Conservation (phyloP, 2,329 filamentous ascomycete genomes). For the Monilinia polystroma region DNA sequence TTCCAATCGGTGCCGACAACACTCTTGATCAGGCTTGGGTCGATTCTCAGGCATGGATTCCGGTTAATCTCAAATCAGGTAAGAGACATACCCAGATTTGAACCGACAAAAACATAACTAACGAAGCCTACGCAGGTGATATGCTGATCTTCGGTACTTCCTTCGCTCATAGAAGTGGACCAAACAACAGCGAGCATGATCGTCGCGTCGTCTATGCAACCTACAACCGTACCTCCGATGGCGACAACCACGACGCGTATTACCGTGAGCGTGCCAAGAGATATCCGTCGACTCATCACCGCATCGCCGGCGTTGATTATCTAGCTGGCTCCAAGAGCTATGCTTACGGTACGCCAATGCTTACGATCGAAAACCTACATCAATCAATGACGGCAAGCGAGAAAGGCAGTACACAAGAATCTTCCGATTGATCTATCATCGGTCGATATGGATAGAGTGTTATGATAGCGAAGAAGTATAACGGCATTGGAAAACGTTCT, state of each 20-base stretch:
- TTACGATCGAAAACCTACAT: constrained; percentile 38
- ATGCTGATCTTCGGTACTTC: constrained; percentile 41
- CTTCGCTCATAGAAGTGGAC: constrained; percentile 40
- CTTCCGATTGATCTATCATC: neutral
- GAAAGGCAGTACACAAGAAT: neutral
- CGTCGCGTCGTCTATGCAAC: constrained; percentile 46
- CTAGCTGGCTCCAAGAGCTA: constrained; percentile 41
- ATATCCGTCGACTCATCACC: constrained; percentile 45
- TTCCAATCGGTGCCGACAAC: constrained; percentile 39
- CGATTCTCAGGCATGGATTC: constrained; percentile 38
- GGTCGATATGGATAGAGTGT: too few species aligned
- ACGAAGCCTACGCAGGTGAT: constrained; percentile 33
- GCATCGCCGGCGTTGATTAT: constrained; percentile 39
- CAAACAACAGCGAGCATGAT: constrained; percentile 39
- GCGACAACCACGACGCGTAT: constrained; percentile 46
- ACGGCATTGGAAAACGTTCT: neutral
- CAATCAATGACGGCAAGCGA: neutral
- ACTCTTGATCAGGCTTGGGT: constrained; percentile 40
- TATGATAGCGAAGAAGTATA: neutral
- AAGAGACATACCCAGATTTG: constrained; percentile 7
- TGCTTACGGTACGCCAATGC: constrained; percentile 44
- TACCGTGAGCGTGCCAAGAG: constrained; percentile 44
- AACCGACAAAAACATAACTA: neutral
- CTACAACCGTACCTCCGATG: constrained; percentile 44
- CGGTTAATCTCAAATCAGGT: constrained; percentile 40